A percentile compares a stretch with the other conserved stretches of the same genome.
These are phyloP conservation scores for Seiridium unicorne DNA, from an alignment of 2,329 filamentous ascomycete genomes.

Conservation along the genomic window DNA sequence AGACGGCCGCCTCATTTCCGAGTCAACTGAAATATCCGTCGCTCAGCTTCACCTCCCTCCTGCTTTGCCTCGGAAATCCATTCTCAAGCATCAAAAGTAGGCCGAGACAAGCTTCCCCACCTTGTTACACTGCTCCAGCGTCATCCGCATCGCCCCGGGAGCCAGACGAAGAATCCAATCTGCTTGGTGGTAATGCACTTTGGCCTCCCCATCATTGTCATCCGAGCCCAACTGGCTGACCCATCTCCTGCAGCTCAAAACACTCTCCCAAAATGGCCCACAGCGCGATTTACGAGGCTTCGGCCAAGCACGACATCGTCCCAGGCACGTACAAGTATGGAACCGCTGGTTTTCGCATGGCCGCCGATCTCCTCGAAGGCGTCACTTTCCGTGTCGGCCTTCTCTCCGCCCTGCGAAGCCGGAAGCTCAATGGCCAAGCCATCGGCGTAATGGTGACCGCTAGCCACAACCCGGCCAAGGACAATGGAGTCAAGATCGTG, in stretches of 20 bases:
- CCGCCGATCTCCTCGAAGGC: conserved; percentile 78
- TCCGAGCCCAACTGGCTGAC: too few species aligned
- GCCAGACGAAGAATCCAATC: too few species aligned
- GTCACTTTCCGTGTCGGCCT: conserved; percentile 92
- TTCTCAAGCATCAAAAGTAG: too few species aligned
- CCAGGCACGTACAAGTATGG: conserved; percentile 60
- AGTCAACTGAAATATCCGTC: too few species aligned
- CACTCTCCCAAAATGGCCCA: conserved; percentile 43
- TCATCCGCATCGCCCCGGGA: too few species aligned
- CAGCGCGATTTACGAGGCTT: conserved; percentile 56
- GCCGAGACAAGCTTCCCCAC: too few species aligned
- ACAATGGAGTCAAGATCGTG: conserved; percentile 94
- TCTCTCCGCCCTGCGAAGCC: conserved; percentile 82
- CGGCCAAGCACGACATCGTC: conserved; percentile 60
- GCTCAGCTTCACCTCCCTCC: background rate
- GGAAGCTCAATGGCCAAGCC: conserved; percentile 83
- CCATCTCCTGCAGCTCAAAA: background rate
- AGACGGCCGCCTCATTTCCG: background rate
- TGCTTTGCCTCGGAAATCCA: too few species aligned
- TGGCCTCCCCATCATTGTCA: too few species aligned
- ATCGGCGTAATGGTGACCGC: conserved; percentile 97
- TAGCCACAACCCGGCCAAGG: conserved; percentile 84
- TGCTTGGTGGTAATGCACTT: too few species aligned
- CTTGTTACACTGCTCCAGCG: too few species aligned
- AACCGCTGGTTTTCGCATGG: conserved; percentile 68